A percentile compares a stretch with the other conserved stretches of the same genome.
Evolutionary conservation across 257 asterid genomes (phyloP).

Genomic region (Jasminum sambac): DNA sequence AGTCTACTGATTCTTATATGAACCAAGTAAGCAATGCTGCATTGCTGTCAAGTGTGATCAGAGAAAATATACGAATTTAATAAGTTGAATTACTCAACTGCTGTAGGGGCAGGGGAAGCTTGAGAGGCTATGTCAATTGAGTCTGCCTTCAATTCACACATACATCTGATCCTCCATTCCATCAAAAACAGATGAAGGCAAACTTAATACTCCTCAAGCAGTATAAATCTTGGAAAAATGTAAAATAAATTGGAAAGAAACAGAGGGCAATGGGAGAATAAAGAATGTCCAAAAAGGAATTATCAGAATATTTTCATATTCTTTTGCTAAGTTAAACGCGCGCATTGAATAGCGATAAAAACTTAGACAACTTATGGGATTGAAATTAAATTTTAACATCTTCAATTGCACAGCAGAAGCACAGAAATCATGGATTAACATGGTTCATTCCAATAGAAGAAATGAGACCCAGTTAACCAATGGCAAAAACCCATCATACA

Average conservation of each 20-base stretch:
- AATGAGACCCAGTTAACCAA: background rate
- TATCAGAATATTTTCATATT: background rate
- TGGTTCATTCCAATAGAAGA: constrained; percentile 34
- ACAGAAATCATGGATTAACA: constrained; percentile 44
- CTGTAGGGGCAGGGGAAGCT: background rate
- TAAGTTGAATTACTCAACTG: background rate
- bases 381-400: constrained; percentile 45
- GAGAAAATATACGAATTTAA: background rate
- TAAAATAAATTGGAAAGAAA: background rate
- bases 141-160: background rate
- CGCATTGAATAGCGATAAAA: background rate
- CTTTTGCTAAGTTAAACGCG: background rate
- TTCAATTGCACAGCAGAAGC: constrained; percentile 45
- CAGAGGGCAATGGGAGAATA: background rate
- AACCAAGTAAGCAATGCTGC: background rate
- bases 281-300: background rate
- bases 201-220: background rate
- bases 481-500: too few relatives aligned
- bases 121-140: background rate
- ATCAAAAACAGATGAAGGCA: background rate
- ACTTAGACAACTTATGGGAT: background rate
- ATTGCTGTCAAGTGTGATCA: background rate
- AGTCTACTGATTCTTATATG: background rate
- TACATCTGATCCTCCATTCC: background rate
- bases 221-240: background rate